Evolutionary conservation across 768 basidiomycete species (phyloP).

Genomic region (Tricholoma sp.): DNA sequence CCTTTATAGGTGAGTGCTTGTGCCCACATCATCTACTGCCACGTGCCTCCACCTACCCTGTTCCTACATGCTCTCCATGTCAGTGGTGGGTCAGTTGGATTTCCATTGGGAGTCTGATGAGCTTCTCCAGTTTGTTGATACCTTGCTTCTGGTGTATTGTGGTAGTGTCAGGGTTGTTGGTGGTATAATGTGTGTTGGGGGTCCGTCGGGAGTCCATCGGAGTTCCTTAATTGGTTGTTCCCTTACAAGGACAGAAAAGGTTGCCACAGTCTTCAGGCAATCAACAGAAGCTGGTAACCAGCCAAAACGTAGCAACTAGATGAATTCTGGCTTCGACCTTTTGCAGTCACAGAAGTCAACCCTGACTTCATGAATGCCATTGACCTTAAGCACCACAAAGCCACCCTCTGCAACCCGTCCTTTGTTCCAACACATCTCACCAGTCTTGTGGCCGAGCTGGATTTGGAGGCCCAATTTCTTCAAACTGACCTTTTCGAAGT

Average conservation of each 20-base stretch:
- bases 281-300: constrained; percentile 17
- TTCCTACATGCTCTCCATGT: too few relatives aligned
- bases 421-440: constrained; percentile 17
- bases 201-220: too few relatives aligned
- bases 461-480: constrained; percentile 2
- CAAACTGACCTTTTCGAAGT: background rate
- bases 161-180: too few relatives aligned
- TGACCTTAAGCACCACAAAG: constrained; percentile 19
- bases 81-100: too few relatives aligned
- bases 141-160: too few relatives aligned
- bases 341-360: constrained; percentile 22
- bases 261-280: constrained; percentile 15
- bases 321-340: constrained; percentile 4
- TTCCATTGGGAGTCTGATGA: too few relatives aligned
- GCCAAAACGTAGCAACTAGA: constrained; percentile 15
- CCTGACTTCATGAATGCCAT: constrained; percentile 19
- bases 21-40: too few relatives aligned
- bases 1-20: too few relatives aligned
- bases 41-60: too few relatives aligned
- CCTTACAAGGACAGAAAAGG: constrained; percentile 19
- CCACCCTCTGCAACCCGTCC: constrained; percentile 9
- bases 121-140: too few relatives aligned
- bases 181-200: too few relatives aligned
- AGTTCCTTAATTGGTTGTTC: too few relatives aligned
- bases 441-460: constrained; percentile 9